A percentile compares a stretch with the other conserved stretches of the same genome.
Evolutionary conservation across 2,329 filamentous ascomycete genomes (phyloP).

Genomic region (Fusarium pseudocircinatum): DNA sequence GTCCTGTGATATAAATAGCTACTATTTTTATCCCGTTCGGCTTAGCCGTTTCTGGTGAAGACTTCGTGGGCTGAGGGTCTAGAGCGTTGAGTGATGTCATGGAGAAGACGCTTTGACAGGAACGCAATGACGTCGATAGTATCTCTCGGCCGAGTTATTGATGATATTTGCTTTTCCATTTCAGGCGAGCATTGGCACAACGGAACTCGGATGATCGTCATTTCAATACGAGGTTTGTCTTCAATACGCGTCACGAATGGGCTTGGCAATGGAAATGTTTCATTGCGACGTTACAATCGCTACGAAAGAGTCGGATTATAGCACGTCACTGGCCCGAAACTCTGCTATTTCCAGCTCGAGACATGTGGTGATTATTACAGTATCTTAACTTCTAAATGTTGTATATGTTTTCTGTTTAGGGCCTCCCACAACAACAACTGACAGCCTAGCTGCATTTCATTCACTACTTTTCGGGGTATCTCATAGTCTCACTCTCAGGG

Average conservation of each 20-base stretch:
- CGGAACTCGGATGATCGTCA: not conserved
- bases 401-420: fast-evolving
- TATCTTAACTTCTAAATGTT: fast-evolving
- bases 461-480: fast-evolving
- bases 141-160: not conserved
- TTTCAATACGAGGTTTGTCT: not conserved
- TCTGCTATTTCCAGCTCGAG: not conserved
- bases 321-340: not conserved
- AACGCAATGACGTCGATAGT: not conserved
- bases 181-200: not conserved
- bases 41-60: not conserved
- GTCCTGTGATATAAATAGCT: slow-evolving; percentile 1
- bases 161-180: not conserved
- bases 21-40: not conserved
- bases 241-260: not conserved
- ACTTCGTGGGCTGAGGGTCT: not conserved
- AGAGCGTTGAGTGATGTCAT: not conserved
- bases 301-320: not conserved
- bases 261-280: not conserved
- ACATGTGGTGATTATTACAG: not conserved
- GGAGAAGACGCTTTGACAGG: not conserved
- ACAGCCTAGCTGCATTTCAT: fast-evolving
- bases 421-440: fast-evolving
- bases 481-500: fast-evolving
- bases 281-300: not conserved